Conservation (phyloP, 129 eudicot species). For the Chrysanthemum lavandulifolium region DNA sequence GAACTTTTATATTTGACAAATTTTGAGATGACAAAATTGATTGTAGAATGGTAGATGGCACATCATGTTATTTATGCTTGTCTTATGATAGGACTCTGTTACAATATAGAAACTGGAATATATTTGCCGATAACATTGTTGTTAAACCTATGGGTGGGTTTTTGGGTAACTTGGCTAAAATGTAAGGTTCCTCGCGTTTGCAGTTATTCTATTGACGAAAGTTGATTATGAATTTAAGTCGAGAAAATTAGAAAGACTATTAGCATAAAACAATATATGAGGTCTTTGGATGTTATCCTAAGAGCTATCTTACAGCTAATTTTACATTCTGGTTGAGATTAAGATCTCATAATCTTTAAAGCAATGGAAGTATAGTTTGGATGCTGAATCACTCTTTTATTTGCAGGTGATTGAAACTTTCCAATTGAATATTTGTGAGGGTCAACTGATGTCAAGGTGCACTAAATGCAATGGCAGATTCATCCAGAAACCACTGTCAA, state of each 20-base stretch:
- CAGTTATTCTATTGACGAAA: too few species aligned
- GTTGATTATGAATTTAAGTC: too few species aligned
- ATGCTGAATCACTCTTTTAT: conserved; percentile 7
- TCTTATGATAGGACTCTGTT: too few species aligned
- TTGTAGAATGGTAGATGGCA: too few species aligned
- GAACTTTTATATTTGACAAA: too few species aligned
- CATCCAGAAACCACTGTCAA: conserved; percentile 86
- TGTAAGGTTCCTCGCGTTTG: too few species aligned
- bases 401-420: conserved; percentile 82
- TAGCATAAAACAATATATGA: neutral
- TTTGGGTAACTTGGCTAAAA: too few species aligned
- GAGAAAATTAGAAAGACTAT: neutral
- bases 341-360: neutral
- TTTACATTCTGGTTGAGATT: neutral
- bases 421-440: conserved; percentile 68
- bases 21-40: too few species aligned
- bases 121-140: too few species aligned
- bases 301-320: conserved; percentile 1
- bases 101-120: too few species aligned
- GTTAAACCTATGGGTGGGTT: too few species aligned
- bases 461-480: conserved; percentile 93
- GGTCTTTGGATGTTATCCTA: neutral
- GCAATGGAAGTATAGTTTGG: neutral
- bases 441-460: conserved; percentile 93
- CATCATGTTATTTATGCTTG: too few species aligned